A percentile compares a stretch with the other conserved stretches of the same genome.
Conservation (phyloP, 768 basidiomycete species). For the Lanmaoa pseudosensibilis region DNA sequence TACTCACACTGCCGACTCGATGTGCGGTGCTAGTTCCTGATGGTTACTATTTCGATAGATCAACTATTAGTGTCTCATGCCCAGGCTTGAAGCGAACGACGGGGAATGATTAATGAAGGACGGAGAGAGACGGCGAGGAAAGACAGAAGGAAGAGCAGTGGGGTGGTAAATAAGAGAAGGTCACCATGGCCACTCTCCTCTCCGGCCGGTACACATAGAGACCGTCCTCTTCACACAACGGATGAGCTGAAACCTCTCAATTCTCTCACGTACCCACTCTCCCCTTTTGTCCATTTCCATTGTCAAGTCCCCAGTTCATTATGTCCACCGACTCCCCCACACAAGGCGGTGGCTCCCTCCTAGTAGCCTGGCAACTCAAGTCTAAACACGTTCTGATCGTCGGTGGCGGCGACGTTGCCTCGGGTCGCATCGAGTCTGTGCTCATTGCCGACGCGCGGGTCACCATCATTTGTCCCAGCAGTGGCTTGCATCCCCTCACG, state of each 20-base stretch:
- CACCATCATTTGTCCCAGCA: constrained; percentile 70
- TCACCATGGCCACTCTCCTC: constrained; percentile 27
- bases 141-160: background rate
- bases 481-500: constrained; percentile 64
- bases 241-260: background rate
- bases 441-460: constrained; percentile 78
- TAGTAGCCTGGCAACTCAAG: constrained; percentile 92
- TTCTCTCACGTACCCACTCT: background rate
- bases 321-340: constrained; percentile 16
- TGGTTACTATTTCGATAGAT: constrained; percentile 2
- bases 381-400: constrained; percentile 83
- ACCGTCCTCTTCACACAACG: background rate
- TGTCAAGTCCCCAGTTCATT: background rate
- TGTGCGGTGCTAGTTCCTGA: constrained; percentile 1
- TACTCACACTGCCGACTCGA: constrained; percentile 5
- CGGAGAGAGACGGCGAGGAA: background rate
- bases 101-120: background rate
- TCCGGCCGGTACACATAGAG: background rate
- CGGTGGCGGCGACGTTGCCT: constrained; percentile 92
- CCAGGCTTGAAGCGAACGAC: background rate
- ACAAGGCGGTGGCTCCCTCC: constrained; percentile 66
- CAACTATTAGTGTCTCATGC: background rate
- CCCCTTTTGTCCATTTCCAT: background rate
- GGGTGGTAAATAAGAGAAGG: background rate
- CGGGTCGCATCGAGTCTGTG: constrained; percentile 82